phyloP scores from a whole-genome alignment of 306 rosid species.

The Adenanthera pavonina region DNA sequence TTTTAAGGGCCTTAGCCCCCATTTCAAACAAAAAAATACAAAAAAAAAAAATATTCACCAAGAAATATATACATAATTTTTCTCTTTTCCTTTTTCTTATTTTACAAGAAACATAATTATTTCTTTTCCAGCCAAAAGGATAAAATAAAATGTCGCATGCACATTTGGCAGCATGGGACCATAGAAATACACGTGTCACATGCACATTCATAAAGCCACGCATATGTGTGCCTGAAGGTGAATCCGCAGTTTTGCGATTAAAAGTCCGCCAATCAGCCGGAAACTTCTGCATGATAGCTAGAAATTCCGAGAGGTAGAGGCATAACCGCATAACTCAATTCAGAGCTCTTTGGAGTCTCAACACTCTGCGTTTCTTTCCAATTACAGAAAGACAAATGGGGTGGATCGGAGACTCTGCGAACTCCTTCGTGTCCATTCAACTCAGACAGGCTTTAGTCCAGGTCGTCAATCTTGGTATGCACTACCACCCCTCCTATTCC shows the following conservation, averaged over 20 bases:
- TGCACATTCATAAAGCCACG: slow-evolving; percentile 34
- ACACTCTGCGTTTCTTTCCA: neutral
- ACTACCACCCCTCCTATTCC: neutral
- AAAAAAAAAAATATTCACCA: too few species aligned
- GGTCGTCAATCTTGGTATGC: slow-evolving; percentile 63
- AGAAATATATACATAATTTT: too few species aligned
- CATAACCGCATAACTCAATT: neutral
- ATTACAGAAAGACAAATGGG: slow-evolving; percentile 50
- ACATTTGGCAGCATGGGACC: neutral
- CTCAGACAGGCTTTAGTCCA: slow-evolving; percentile 59
- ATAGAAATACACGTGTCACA: slow-evolving; percentile 28
- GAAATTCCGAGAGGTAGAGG: neutral
- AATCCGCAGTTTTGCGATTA: neutral
- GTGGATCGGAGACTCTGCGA: slow-evolving; percentile 52
- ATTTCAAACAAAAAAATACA: too few species aligned
- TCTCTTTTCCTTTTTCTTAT: too few species aligned
- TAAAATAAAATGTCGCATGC: too few species aligned
- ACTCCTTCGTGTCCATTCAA: slow-evolving; percentile 64
- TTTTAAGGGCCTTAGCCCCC: too few species aligned
- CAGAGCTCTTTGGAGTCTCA: neutral
- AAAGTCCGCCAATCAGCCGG: neutral
- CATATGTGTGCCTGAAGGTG: neutral
- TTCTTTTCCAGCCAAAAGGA: too few species aligned
- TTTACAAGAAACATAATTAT: too few species aligned
- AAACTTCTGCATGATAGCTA: neutral